Base-by-base conservation (phyloP, 1,284 basidiomycete genomes). In the Ustilago nuda region DNA sequence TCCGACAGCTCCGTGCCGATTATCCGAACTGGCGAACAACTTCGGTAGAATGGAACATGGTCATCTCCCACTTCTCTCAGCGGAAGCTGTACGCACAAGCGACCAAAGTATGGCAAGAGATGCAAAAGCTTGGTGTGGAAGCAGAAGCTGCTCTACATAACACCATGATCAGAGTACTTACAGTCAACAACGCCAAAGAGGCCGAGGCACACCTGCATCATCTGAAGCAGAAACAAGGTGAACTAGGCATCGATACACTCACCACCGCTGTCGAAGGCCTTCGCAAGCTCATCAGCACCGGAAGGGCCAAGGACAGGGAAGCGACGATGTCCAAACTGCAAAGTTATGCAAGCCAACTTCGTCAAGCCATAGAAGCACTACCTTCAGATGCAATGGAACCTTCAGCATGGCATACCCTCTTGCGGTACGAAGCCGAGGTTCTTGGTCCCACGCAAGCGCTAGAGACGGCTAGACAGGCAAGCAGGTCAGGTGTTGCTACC, bases 31-130 rank as follows among this genome's bases (percentile, higher is more conserved):
- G 75, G 72, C 45, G 35, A 35, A 65, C 69, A 15, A 61, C 55
- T 13, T 61, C 63, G 27, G 60, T 71, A 48, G 72, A 78, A 15
- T 77, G 71, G 69, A 69, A 67, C 39, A 59, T 77, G 66, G 59
- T 76, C 56, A 63, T 76, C 59, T 53, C 53, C 27, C n/a, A 51
- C 17, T 52, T 76, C 13, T 61, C 46, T 7, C 12, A 41, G 41
- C 59, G 59, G 17, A 23, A 45, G 12, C 19, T 53, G 7, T 63
- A 64, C 51, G 41, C 30, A 1, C 56, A 54, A 6, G 76, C 72
- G 1, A 41, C 55, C 23, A 32, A 66, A 43, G 32, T 72, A 8
- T 77, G 63, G 60, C 12, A 61, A 0, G 63, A 70, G 9, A 69
- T 75, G 69, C 36, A 46, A 3, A 19, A 45, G 0, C 3, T 23